phyloP scores from a whole-genome alignment of 441 rosid species.

The Omphalea diandra region DNA sequence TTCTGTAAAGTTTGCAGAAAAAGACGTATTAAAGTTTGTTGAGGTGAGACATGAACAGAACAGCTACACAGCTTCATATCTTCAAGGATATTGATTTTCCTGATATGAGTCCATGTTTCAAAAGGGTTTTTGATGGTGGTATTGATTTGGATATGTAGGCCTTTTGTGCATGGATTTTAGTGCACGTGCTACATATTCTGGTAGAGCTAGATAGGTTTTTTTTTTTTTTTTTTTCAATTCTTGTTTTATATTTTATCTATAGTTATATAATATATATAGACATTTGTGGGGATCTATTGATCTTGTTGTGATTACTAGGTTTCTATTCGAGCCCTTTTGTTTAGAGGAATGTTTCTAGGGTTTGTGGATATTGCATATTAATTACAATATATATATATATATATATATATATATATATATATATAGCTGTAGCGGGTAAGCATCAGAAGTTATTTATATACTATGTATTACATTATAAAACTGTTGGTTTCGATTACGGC shows the following conservation, averaged over 20 bases:
- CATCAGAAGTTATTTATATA: no score
- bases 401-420: no score
- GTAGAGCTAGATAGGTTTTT: neutral
- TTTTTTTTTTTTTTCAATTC: neutral
- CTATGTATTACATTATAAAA: no score
- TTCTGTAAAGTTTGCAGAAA: neutral
- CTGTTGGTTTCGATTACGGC: no score
- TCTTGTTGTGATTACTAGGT: conserved; percentile 18
- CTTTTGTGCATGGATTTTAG: conserved; percentile 44
- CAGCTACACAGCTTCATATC: neutral
- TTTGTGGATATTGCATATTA: conserved; percentile 11
- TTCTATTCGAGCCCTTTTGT: conserved; percentile 19
- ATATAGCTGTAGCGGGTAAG: conserved; percentile 1
- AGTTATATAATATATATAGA: neutral
- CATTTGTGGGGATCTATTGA: no score
- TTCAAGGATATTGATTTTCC: no score
- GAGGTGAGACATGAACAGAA: neutral
- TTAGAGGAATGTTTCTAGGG: conserved; percentile 33
- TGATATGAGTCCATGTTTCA: no score
- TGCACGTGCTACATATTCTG: conserved; percentile 38
- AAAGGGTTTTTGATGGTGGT: no score
- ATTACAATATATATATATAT: neutral
- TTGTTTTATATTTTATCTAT: no score
- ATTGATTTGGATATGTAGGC: conserved; percentile 9
- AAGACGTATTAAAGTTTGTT: neutral